Conservation (phyloP, 306 rosid genomes). For the Vigna angularis region DNA sequence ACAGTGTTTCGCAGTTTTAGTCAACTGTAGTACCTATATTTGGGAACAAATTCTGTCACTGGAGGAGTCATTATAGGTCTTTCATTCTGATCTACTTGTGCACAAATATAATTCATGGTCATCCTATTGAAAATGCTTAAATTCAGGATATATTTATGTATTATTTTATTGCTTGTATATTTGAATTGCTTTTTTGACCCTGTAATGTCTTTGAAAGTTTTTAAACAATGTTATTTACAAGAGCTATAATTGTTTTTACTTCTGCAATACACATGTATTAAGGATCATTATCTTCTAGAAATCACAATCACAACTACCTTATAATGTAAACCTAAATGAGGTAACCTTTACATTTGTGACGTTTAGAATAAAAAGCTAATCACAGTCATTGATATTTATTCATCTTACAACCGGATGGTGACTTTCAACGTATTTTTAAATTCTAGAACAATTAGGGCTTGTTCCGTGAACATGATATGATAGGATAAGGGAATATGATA, state of each 20-base stretch:
- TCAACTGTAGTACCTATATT: too few relatives aligned
- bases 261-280: not conserved
- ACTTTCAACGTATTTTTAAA: conserved; percentile 19
- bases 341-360: not conserved
- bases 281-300: conserved; percentile 13
- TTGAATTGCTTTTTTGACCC: not conserved
- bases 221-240: not conserved
- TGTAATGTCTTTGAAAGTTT: not conserved
- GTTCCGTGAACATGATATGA: too few relatives aligned
- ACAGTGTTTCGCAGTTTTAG: too few relatives aligned
- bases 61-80: not conserved
- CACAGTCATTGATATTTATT: conserved; percentile 1
- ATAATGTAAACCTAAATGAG: not conserved
- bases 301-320: conserved; percentile 3
- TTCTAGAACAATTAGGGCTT: not conserved
- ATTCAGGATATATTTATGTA: not conserved
- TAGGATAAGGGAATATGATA: too few relatives aligned
- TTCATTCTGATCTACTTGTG: conserved; percentile 29
- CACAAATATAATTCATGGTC: not conserved
- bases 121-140: conserved; percentile 3
- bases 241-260: not conserved
- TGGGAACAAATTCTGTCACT: too few relatives aligned
- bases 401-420: not conserved
- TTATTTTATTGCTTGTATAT: not conserved
- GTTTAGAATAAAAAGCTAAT: not conserved